A percentile compares a stretch with the other conserved stretches of the same genome.
phyloP scores from a whole-genome alignment of 805 yeast genomes.

The Saccharomycopsis microspora region DNA sequence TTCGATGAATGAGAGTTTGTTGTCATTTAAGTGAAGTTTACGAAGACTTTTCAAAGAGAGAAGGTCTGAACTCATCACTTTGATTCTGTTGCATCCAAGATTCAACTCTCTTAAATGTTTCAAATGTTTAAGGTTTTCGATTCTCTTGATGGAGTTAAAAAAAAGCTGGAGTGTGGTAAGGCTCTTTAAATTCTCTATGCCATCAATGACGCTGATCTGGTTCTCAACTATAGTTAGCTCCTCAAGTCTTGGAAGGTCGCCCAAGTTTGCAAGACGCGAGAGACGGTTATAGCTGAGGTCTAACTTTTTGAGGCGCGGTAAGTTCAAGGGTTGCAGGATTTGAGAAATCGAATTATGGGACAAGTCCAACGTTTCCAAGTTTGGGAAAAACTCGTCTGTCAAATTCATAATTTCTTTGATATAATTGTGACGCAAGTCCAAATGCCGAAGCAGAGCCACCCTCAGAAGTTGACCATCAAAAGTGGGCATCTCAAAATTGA shows the following conservation, averaged over 20 bases:
- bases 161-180: conserved; percentile 4
- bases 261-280: not conserved
- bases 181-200: not conserved
- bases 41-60: conserved; percentile 1
- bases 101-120: conserved; percentile 2
- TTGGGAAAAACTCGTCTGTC: not conserved
- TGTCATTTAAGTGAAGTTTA: conserved; percentile 6
- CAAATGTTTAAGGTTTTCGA: conserved; percentile 3
- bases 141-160: conserved; percentile 7
- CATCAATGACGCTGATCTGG: conserved; percentile 2
- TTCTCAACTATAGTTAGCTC: conserved; percentile 3
- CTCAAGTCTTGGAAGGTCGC: not conserved
- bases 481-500: not conserved
- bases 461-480: conserved; percentile 4
- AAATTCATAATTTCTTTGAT: conserved; percentile 1
- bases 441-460: not conserved
- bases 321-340: conserved; percentile 2
- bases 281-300: conserved; percentile 5
- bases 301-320: conserved; percentile 2
- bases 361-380: conserved; percentile 1
- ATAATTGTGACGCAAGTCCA: conserved; percentile 1
- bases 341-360: conserved; percentile 1
- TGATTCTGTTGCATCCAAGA: conserved; percentile 5
- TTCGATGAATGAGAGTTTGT: conserved; percentile 1
- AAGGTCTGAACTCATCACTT: not conserved